Evolutionary conservation across 805 yeast genomes (phyloP), one percentile per base, ranked within the genome.

Genomic region (Kuraishia capsulata): DNA sequence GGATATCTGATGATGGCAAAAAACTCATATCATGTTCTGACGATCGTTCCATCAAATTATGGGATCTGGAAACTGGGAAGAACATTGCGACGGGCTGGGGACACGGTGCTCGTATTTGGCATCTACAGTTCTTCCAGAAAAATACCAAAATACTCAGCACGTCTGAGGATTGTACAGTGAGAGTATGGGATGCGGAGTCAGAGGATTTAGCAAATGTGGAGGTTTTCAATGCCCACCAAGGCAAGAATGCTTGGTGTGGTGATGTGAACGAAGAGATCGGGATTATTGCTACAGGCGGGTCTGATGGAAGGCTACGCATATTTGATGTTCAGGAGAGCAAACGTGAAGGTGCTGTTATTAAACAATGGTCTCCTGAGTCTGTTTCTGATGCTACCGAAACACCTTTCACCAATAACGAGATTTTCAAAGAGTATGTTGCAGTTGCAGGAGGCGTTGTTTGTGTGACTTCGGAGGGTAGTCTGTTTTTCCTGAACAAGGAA

Each of bases 101-200:
- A 11, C 98, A 92, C 54, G 80, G 83, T 1, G 90, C 97, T 0
- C 73, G 98, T 53, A 89, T 92, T 30, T 92, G 98, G 98, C 71
- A 73, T 32, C 62, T 90, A 33, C 67, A 67, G 36, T 85, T 86
- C 52, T 71, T 64, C 41, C n/a, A n/a, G n/a, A n/a, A n/a, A n/a
- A 60, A 61, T 4, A 39, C 43, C n/a, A 56, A 61, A 4, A 48
- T 79, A 1, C 62, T 86, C 13, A 77, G 94, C 56, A 76, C 79
- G 20, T 79, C 94, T 4, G 98, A 92, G 56, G 98, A 92, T 57
- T 76, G 89, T 48, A 80, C 95, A 0, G 73, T 84, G 9, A 71
- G 96, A 44, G 55, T 80, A 0, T 92, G 98, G 98, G 57, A 63
- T 19, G 69, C 73, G 36, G 57, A 47, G 3, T 39, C 42, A 2